Percentiles rank a stretch among this genome's conserved stretches.
These are phyloP conservation scores for Pyrenopolyporus hunteri DNA, from an alignment of 495 filamentous ascomycete species.

Conservation along the genomic window DNA sequence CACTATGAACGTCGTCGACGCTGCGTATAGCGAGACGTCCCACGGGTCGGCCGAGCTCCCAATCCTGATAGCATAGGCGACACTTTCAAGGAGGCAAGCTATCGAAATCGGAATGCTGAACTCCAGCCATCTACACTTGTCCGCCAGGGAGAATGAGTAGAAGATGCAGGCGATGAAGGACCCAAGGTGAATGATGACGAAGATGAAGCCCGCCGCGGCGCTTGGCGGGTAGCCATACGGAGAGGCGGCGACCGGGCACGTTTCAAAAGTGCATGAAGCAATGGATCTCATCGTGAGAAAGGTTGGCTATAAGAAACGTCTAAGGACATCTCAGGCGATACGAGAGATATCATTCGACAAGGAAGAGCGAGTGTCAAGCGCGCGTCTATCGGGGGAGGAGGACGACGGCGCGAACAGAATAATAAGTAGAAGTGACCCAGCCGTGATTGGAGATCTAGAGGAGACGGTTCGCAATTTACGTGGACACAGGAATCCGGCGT, in stretches of 20 bases:
- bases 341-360: slow-evolving; percentile 6
- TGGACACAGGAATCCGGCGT: slow-evolving; percentile 1
- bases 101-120: slow-evolving; percentile 31
- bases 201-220: slow-evolving; percentile 22
- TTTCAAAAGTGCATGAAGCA: slow-evolving; percentile 27
- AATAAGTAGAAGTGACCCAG: slow-evolving; percentile 5
- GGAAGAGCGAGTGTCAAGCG: not conserved
- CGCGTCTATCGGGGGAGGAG: not conserved
- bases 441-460: not conserved
- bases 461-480: slow-evolving; percentile 1
- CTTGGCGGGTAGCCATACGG: slow-evolving; percentile 36
- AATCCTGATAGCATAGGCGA: slow-evolving; percentile 22
- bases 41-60: slow-evolving; percentile 30
- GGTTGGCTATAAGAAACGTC: not conserved
- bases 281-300: slow-evolving; percentile 26
- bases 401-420: not conserved
- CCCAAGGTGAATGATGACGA: slow-evolving; percentile 27
- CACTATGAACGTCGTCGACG: slow-evolving; percentile 29
- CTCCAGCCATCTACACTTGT: slow-evolving; percentile 26
- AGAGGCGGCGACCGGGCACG: slow-evolving; percentile 25
- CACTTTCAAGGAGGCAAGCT: slow-evolving; percentile 25
- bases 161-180: slow-evolving; percentile 23
- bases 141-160: slow-evolving; percentile 27
- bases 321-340: slow-evolving; percentile 4
- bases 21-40: slow-evolving; percentile 31